Conservation (phyloP, 371 early-diverging fungal species). For the Haplosporangium sp. region DNA sequence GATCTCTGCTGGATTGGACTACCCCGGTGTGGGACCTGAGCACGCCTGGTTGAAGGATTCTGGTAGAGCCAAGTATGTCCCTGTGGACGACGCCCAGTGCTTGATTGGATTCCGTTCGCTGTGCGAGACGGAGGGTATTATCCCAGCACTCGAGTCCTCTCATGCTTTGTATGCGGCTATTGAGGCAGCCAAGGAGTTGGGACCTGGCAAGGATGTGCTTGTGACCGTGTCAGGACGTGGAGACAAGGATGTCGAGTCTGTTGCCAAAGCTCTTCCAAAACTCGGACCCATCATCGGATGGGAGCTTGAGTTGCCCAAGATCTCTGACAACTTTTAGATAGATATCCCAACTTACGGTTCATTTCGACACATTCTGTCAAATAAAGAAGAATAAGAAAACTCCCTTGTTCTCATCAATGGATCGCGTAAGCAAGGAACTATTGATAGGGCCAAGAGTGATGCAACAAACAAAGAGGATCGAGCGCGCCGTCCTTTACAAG, state of each 20-base stretch:
- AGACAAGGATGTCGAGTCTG: slow-evolving; percentile 97
- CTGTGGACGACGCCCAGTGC: slow-evolving; percentile 88
- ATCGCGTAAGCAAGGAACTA: no score
- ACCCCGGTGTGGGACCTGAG: slow-evolving; percentile 98
- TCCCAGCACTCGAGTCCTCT: slow-evolving; percentile 94
- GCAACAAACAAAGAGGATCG: no score
- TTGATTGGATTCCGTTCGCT: slow-evolving; percentile 89
- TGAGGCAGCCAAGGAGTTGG: slow-evolving; percentile 81
- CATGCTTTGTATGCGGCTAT: slow-evolving; percentile 92
- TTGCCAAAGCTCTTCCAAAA: slow-evolving; percentile 90
- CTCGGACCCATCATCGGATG: slow-evolving; percentile 94
- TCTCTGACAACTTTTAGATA: slow-evolving; percentile 47
- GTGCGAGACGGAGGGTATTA: slow-evolving; percentile 92
- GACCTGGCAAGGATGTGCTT: slow-evolving; percentile 85
- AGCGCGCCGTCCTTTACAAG: no score
- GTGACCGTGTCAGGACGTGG: slow-evolving; percentile 95
- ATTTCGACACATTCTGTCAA: neutral
- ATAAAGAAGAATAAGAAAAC: neutral
- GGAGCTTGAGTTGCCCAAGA: slow-evolving; percentile 78
- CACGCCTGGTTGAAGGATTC: slow-evolving; percentile 92
- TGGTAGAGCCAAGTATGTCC: slow-evolving; percentile 87
- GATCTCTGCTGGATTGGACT: slow-evolving; percentile 96
- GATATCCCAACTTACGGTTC: neutral
- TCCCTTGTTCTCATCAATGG: no score
- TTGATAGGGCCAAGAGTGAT: no score